Evolutionary conservation across 495 filamentous ascomycete genomes (phyloP).

Genomic region (Hypoxylon crocopeplum): DNA sequence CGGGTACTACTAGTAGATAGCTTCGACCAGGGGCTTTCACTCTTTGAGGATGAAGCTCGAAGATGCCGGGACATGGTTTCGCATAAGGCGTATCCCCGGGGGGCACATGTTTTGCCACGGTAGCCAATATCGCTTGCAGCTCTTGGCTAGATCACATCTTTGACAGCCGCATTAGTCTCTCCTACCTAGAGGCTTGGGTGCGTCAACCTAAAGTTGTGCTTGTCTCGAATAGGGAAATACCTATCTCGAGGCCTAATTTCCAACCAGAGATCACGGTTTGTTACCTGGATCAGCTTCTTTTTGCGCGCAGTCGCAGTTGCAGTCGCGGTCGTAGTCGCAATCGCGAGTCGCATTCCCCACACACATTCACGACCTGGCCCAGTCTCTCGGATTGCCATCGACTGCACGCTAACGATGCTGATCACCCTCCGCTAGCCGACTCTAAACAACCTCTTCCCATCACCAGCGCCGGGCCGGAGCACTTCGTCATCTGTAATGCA

Average conservation of each 20-base stretch:
- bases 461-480: constrained; percentile 11
- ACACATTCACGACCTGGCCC: constrained; percentile 10
- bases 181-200: constrained; percentile 6
- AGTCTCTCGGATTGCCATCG: constrained; percentile 23
- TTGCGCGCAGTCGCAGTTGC: constrained; percentile 1
- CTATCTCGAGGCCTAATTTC: not conserved
- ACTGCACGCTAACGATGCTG: constrained; percentile 20
- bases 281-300: constrained; percentile 17
- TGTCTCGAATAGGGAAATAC: constrained; percentile 26
- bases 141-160: constrained; percentile 42
- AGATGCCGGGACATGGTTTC: constrained; percentile 25
- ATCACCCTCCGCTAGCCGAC: constrained; percentile 34
- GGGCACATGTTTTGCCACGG: constrained; percentile 24
- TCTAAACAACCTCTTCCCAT: constrained; percentile 6
- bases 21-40: constrained; percentile 7
- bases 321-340: too few species aligned
- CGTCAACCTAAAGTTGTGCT: constrained; percentile 9
- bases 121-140: constrained; percentile 34
- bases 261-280: constrained; percentile 12
- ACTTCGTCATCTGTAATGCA: constrained; percentile 14
- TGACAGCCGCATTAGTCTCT: constrained; percentile 38
- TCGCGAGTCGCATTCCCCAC: constrained; percentile 23
- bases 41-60: not conserved
- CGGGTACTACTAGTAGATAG: constrained; percentile 19
- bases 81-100: constrained; percentile 27